Evolutionary conservation across 2,329 filamentous ascomycete species (phyloP).

Genomic region (Alternaria hordeiaustralica): DNA sequence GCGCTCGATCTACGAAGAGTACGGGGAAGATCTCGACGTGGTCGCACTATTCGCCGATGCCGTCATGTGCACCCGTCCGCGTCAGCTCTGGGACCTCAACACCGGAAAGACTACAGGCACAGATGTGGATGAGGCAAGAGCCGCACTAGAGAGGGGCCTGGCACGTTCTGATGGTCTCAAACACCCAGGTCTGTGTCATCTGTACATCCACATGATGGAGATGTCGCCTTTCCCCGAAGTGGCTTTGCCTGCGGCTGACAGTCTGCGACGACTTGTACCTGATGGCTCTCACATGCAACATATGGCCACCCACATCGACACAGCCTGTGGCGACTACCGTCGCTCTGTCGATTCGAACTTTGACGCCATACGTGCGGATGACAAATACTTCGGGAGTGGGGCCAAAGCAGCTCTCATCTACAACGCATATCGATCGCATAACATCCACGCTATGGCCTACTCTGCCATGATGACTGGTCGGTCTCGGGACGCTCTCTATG

Average conservation of each 20-base stretch:
- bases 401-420: background rate
- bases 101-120: conserved; percentile 58
- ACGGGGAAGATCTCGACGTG: conserved; percentile 64
- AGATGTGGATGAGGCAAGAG: background rate
- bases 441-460: conserved; percentile 8
- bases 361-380: background rate
- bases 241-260: conserved; percentile 2
- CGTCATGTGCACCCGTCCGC: conserved; percentile 67
- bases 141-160: background rate
- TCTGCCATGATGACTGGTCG: conserved; percentile 6
- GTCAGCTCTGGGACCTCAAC: conserved; percentile 64
- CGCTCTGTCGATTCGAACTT: conserved; percentile 2
- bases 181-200: conserved; percentile 6
- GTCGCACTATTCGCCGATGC: conserved; percentile 66
- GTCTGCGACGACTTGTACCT: conserved; percentile 5
- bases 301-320: conserved; percentile 8
- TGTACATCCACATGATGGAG: conserved; percentile 14
- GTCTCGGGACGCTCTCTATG: background rate
- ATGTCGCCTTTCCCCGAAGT: conserved; percentile 6
- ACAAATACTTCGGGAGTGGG: background rate
- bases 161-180: background rate
- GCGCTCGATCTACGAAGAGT: conserved; percentile 57
- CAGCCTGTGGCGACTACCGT: conserved; percentile 6
- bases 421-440: conserved; percentile 8
- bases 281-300: conserved; percentile 13